Evolutionary conservation across 768 basidiomycete genomes (phyloP).

Genomic region (Rubroboletus pulcherrimus): DNA sequence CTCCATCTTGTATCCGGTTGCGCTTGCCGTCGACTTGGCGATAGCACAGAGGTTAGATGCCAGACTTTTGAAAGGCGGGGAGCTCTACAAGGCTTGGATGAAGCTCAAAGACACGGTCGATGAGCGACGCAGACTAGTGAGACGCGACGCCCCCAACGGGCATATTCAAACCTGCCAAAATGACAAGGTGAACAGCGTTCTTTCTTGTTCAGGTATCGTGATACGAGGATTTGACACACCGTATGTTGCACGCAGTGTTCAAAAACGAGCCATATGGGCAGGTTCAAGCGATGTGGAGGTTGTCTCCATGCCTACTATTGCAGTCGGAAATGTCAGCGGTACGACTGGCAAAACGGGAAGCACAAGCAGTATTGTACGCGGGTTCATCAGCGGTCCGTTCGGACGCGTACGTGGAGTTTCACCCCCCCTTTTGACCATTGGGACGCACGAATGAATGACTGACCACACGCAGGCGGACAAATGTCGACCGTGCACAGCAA

Average conservation of each 20-base stretch:
- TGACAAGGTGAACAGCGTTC: constrained; percentile 6
- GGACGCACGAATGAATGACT: background rate
- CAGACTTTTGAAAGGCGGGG: constrained; percentile 11
- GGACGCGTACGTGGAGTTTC: constrained; percentile 11
- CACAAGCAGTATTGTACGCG: constrained; percentile 26
- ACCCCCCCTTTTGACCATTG: background rate
- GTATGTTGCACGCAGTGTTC: constrained; percentile 15
- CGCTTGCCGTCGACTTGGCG: constrained; percentile 7
- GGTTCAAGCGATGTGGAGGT: constrained; percentile 25
- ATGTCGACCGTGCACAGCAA: constrained; percentile 24
- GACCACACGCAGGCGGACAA: constrained; percentile 12
- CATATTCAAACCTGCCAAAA: constrained; percentile 30
- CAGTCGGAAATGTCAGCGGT: constrained; percentile 23
- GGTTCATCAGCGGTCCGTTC: constrained; percentile 19
- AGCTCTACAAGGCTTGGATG: constrained; percentile 22
- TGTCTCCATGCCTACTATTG: constrained; percentile 32
- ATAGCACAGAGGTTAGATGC: constrained; percentile 7
- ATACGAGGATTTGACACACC: background rate
- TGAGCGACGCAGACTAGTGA: constrained; percentile 19
- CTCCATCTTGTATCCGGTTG: constrained; percentile 18
- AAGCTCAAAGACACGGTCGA: constrained; percentile 16
- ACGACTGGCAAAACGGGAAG: constrained; percentile 26
- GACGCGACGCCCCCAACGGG: constrained; percentile 11
- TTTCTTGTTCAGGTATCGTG: background rate
- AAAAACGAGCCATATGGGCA: constrained; percentile 12